Percentiles rank a stretch among this genome's conserved stretches.
These are phyloP conservation scores for Solanum commersonii DNA, from an alignment of 257 asterid species.

Conservation along the genomic window DNA sequence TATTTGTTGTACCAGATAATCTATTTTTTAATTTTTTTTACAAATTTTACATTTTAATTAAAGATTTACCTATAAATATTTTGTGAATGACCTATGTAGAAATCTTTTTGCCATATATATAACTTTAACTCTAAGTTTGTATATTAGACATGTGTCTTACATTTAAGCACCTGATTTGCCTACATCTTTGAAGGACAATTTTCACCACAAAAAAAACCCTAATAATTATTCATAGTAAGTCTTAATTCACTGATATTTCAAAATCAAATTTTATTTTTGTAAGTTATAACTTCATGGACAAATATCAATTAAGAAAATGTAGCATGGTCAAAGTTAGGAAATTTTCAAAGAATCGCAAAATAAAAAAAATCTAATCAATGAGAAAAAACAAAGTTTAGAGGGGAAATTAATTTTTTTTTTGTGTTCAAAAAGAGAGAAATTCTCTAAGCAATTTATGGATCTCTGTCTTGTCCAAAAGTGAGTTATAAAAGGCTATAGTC, in stretches of 20 bases:
- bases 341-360: not conserved
- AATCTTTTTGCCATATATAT: not conserved
- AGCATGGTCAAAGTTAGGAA: not conserved
- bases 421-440: not conserved
- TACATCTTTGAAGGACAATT: not conserved
- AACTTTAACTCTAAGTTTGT: not conserved
- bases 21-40: too few species aligned
- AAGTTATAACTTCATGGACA: not conserved
- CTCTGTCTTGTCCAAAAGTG: slow-evolving; percentile 38
- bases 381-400: not conserved
- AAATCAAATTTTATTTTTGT: not conserved
- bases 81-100: not conserved
- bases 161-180: not conserved
- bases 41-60: not conserved
- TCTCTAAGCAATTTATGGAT: slow-evolving; percentile 26
- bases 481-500: slow-evolving; percentile 48
- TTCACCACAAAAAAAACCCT: not conserved
- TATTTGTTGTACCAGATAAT: not conserved
- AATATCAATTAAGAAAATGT: not conserved
- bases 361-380: not conserved
- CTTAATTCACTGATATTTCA: not conserved
- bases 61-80: not conserved
- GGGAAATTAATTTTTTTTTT: not conserved
- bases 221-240: not conserved
- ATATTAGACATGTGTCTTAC: not conserved